phyloP scores from a whole-genome alignment of 768 basidiomycete genomes.

The Pleurotus djamor region DNA sequence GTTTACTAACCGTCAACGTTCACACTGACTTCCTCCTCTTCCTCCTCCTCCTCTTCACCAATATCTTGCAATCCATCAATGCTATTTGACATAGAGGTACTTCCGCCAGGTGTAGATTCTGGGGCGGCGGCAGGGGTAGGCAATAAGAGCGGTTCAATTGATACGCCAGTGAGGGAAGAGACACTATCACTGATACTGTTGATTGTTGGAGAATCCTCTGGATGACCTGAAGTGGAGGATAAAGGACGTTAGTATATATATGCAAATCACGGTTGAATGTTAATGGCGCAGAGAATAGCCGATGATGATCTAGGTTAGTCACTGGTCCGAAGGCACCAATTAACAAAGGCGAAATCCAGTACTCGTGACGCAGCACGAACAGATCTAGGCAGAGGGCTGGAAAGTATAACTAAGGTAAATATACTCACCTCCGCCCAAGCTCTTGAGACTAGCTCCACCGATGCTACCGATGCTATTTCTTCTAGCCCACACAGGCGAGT shows the following conservation, averaged over 20 bases:
- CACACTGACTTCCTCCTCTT: no score
- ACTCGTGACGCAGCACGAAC: no score
- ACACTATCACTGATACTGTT: constrained; percentile 10
- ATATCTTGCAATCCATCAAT: constrained; percentile 52
- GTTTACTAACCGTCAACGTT: no score
- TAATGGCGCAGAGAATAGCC: no score
- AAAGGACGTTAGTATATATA: neutral
- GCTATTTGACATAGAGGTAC: constrained; percentile 23
- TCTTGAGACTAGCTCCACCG: neutral
- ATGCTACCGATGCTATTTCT: neutral
- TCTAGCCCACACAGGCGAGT: constrained; percentile 26
- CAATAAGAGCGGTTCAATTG: constrained; percentile 54
- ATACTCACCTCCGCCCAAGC: neutral
- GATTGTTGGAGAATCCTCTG: neutral
- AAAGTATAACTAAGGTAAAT: no score
- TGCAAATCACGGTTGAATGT: neutral
- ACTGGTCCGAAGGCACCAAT: no score
- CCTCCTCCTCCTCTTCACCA: constrained; percentile 61
- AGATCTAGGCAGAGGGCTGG: neutral
- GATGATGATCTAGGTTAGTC: no score
- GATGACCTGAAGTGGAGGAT: neutral
- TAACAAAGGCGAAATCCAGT: no score
- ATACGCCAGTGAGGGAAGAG: constrained; percentile 15
- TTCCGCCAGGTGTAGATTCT: constrained; percentile 26
- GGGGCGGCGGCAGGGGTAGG: constrained; percentile 22